phyloP scores from a whole-genome alignment of 176 grass and related monocot genomes.

The Dactylis glomerata region DNA sequence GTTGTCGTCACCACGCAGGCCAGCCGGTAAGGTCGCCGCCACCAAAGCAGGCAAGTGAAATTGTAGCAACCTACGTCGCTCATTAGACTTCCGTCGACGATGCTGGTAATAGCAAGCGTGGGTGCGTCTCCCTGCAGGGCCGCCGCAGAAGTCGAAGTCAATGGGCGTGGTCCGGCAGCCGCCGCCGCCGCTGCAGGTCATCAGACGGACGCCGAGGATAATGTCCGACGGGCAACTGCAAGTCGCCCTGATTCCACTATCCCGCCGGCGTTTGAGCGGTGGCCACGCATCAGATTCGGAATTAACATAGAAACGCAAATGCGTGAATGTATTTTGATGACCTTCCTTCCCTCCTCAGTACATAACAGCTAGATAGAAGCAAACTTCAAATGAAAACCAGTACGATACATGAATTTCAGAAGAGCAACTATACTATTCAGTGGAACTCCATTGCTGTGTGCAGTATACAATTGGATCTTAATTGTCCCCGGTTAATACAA shows the following conservation, averaged over 20 bases:
- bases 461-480: background rate
- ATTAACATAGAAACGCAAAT: conserved; percentile 27
- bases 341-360: background rate
- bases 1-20: conserved; percentile 29
- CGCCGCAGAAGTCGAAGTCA: conserved; percentile 35
- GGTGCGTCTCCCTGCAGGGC: background rate
- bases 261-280: conserved; percentile 17
- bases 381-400: background rate
- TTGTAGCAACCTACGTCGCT: background rate
- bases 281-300: conserved; percentile 66
- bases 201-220: conserved; percentile 41
- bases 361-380: background rate
- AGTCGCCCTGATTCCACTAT: background rate
- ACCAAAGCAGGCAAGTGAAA: conserved; percentile 49
- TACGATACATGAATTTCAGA: background rate
- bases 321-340: background rate
- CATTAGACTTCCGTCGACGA: background rate
- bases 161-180: conserved; percentile 27
- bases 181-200: background rate
- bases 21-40: conserved; percentile 23
- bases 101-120: background rate
- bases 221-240: conserved; percentile 48
- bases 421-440: background rate
- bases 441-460: background rate
- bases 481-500: background rate